Base-by-base conservation (phyloP, 108 stramenopile genomes). In the Nitzschia sp. region DNA sequence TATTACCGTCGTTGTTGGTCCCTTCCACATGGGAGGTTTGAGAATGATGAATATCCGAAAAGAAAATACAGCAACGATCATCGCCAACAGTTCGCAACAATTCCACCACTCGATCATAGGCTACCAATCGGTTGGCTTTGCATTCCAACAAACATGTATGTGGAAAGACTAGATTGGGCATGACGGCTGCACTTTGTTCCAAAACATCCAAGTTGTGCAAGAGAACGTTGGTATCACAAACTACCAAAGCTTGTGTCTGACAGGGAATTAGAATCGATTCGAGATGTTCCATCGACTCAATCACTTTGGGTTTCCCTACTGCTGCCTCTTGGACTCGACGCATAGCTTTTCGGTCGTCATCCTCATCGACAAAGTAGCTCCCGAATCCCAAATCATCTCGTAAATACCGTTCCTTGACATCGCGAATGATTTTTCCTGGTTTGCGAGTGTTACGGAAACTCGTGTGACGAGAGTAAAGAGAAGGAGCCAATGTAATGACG, bases 341-440 rank as follows among this genome's bases (percentile, higher is more conserved):
- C 46, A 70, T 70, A 10, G 58, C 70, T 7, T 17, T 53, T 12
- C 55, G 21, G 8, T 22, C 57, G 8, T 62, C 41, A 25, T 76
- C 73, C 12, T 55, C 58, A 41, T 72, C 71, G 25, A 65, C 72
- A 77, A 61, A 72, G 82, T 78, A 78, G 75, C 65, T 65, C 48
- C 92, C 92, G 43, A 81, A 72, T 44, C 90, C 93, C 55, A 94
- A 72, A 77, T 94, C 93, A 69, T 94, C 88, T 11, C 93, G 86
- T 10, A 91, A 74, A 69, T 90, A 94, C 24, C 80, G 81, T 71
- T 94, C 90, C 8, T 77, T 75, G 12, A 89, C 87, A 24, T 76
- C 70, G 68, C 91, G 86, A 51, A 89, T 69, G 61, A 94, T 87
- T 54, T 91, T 91, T 14, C 93, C 93, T 38, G 84, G 80, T 52